Base-by-base conservation (phyloP, 345 rosid genomes). In the Hirschfeldia incana region DNA sequence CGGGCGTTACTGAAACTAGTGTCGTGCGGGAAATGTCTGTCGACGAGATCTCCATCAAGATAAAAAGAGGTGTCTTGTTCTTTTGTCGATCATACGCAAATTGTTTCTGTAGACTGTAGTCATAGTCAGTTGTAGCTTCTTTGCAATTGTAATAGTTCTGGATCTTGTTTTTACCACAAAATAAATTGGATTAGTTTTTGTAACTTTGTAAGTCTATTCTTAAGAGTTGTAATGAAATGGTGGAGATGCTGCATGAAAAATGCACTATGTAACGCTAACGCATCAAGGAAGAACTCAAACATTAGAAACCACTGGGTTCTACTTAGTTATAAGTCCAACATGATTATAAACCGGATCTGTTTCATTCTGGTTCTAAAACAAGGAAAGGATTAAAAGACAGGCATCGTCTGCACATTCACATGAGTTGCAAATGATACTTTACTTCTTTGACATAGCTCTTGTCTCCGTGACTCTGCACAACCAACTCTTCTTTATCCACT, bases 11-110 rank as follows among this genome's bases (percentile, higher is more conserved):
- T 93, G 83, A 95, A 93, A 84, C 85, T 93, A 0, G 89, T 93
- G 73, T 83, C 91, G 1, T 95, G 99, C 27, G 97, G 97, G 67
- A 86, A 87, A 76, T 93, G 97, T 80, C 73, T 95, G 28, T 85
- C 93, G 26, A 81, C 89, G 11, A 90, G 84, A 76, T 90, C 99
- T 78, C 89, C 91, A 11, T 74, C 67, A 69, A 80, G 83, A 80
- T 80, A 28, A 65, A 21, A 21, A 21, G 21, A 21, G 1, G 42
- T 46, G n/a, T 7, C 29, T 26, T 63, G 65, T 73, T 46, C 32
- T 73, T 73, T 58, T 39, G 15, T 58, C 30, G 11, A 60, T 15
- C 78, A 60, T 67, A 73, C 46, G 30, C 37, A 74, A 73, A 69
- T 69, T 74, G 46, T 39, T 39, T 0, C 4, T 68, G 69, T 42